A percentile compares a stretch with the other conserved stretches of the same genome.
phyloP scores from a whole-genome alignment of 257 asterid genomes.

The Solanum phureja region DNA sequence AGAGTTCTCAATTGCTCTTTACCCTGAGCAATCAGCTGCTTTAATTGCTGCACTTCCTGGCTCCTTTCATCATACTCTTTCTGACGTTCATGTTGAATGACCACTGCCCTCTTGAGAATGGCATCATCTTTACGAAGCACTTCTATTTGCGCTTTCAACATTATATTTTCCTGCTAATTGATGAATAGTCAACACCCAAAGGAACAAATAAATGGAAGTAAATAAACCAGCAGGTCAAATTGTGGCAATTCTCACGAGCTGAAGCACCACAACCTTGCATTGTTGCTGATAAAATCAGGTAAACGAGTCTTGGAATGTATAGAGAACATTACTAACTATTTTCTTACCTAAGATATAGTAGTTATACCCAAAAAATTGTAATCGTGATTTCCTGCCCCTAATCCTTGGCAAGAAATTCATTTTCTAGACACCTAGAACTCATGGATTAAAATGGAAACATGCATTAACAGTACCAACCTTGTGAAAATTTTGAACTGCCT shows the following conservation, averaged over 20 bases:
- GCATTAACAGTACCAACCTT: conserved; percentile 32
- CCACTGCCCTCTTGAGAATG: conserved; percentile 75
- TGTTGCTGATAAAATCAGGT: background rate
- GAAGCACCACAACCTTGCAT: background rate
- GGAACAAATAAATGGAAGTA: background rate
- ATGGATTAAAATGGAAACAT: background rate
- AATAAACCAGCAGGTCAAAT: background rate
- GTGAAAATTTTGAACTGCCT: conserved; percentile 38
- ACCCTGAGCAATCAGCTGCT: conserved; percentile 51
- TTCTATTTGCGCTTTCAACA: conserved; percentile 59
- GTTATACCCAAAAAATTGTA: background rate
- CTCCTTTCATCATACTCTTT: conserved; percentile 59
- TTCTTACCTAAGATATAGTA: background rate
- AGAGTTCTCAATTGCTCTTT: conserved; percentile 64
- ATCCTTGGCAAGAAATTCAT: background rate
- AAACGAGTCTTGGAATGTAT: background rate
- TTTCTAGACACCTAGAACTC: background rate
- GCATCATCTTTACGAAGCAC: conserved; percentile 41
- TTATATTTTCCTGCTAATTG: conserved; percentile 45
- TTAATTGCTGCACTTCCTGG: conserved; percentile 59
- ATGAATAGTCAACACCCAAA: background rate
- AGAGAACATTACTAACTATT: background rate
- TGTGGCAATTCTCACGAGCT: background rate
- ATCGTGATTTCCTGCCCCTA: background rate
- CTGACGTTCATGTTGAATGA: conserved; percentile 79